phyloP scores from a whole-genome alignment of 1,284 basidiomycete species.

The Ganoderma meredithae region DNA sequence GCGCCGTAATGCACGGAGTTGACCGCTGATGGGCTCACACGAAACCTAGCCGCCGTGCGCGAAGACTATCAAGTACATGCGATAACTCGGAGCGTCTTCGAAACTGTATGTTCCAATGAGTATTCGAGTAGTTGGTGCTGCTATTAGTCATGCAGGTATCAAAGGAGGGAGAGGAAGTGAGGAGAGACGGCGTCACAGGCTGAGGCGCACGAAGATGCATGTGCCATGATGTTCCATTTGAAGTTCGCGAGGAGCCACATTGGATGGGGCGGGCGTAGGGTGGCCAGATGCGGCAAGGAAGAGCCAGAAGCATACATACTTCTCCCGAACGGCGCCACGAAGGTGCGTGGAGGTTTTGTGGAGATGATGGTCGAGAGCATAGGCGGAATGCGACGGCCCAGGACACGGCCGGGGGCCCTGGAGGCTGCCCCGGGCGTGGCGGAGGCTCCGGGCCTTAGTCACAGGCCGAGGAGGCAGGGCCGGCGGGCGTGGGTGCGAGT shows the following conservation, averaged over 20 bases:
- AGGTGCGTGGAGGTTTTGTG: not conserved
- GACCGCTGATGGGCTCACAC: not conserved
- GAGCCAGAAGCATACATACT: not conserved
- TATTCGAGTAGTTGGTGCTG: no score
- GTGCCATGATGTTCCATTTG: not conserved
- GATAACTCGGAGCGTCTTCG: no score
- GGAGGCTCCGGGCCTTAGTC: not conserved
- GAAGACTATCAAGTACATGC: not conserved
- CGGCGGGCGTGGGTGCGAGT: not conserved
- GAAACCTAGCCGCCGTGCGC: not conserved
- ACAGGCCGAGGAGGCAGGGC: not conserved
- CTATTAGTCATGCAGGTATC: not conserved
- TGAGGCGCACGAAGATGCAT: not conserved
- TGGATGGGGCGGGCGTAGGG: not conserved
- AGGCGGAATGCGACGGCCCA: not conserved
- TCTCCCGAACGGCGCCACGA: not conserved
- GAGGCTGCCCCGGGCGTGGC: not conserved
- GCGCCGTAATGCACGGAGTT: not conserved
- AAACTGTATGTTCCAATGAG: no score
- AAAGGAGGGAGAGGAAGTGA: not conserved
- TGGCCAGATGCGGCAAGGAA: constrained; percentile 2
- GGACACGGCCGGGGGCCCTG: not conserved
- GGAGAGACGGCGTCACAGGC: not conserved
- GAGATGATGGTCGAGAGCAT: not conserved
- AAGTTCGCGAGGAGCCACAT: not conserved